Evolutionary conservation across 2,329 filamentous ascomycete species (phyloP).

Genomic region (Colletotrichum limetticola): DNA sequence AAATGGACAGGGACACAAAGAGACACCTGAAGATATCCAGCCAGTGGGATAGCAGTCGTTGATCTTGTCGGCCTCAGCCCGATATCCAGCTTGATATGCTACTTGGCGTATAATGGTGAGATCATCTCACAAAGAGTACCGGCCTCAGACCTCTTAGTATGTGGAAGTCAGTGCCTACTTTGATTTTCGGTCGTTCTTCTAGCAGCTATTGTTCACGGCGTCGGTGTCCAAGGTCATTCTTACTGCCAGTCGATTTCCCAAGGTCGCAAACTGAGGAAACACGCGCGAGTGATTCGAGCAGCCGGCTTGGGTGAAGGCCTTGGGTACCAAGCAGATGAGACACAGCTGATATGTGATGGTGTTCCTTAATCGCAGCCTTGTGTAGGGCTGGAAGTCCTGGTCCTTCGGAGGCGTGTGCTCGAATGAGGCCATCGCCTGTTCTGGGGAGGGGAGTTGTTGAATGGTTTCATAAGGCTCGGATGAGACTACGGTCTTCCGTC

Average conservation of each 20-base stretch:
- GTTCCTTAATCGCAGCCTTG: too few relatives aligned
- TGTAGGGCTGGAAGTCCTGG: too few relatives aligned
- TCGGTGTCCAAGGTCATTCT: too few relatives aligned
- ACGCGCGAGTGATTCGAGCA: neutral
- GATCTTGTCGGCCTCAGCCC: neutral
- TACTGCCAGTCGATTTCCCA: neutral
- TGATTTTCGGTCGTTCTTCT: neutral
- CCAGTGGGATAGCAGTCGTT: neutral
- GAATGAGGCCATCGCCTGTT: too few relatives aligned
- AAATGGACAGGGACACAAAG: neutral
- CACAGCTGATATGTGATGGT: neutral
- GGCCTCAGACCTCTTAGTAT: neutral
- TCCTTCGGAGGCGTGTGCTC: too few relatives aligned
- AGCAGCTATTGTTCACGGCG: neutral
- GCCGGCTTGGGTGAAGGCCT: neutral
- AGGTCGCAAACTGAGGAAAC: neutral
- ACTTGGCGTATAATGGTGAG: neutral
- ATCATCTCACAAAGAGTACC: neutral
- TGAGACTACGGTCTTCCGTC: too few relatives aligned
- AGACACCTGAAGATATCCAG: neutral
- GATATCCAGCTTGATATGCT: neutral
- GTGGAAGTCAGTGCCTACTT: neutral
- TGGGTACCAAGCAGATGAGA: neutral
- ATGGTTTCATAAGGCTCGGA: too few relatives aligned
- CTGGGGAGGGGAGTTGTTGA: too few relatives aligned